Percentiles rank a stretch among this genome's conserved stretches.
phyloP scores from a whole-genome alignment of 257 asterid genomes.

The Schizonepeta tenuifolia region DNA sequence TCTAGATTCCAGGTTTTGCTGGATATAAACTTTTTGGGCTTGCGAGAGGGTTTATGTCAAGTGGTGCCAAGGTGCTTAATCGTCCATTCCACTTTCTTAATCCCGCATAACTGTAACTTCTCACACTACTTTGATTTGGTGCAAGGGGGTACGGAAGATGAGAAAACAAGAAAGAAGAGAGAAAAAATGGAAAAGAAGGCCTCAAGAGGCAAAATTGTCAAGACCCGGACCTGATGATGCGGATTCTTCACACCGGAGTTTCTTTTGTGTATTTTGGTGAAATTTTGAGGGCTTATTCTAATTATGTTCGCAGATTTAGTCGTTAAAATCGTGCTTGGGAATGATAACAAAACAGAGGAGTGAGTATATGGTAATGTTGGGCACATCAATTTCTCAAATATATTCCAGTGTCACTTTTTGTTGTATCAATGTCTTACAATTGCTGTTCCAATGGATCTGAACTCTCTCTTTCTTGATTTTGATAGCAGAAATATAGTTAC shows the following conservation, averaged over 20 bases:
- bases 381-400: not conserved
- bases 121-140: conserved; percentile 22
- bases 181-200: conserved; percentile 96
- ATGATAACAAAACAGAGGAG: not conserved
- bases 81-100: not conserved
- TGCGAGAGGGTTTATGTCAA: conserved; percentile 72
- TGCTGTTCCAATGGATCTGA: not conserved
- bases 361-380: not conserved
- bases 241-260: not conserved
- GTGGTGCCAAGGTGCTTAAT: conserved; percentile 69
- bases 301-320: not conserved
- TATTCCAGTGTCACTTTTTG: conserved; percentile 20
- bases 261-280: not conserved
- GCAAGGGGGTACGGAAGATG: conserved; percentile 90
- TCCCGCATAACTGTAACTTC: conserved; percentile 4
- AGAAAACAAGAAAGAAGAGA: conserved; percentile 81
- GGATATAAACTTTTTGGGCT: conserved; percentile 83
- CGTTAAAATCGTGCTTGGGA: not conserved
- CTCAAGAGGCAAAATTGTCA: conserved; percentile 76
- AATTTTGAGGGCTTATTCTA: conserved; percentile 13
- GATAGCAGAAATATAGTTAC: not conserved
- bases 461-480: not conserved
- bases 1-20: conserved; percentile 88
- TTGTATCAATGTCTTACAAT: conserved; percentile 20
- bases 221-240: conserved; percentile 59